These are phyloP conservation scores for Kwoniella sp. DNA, from an alignment of 768 basidiomycete species.

Conservation along the genomic window DNA sequence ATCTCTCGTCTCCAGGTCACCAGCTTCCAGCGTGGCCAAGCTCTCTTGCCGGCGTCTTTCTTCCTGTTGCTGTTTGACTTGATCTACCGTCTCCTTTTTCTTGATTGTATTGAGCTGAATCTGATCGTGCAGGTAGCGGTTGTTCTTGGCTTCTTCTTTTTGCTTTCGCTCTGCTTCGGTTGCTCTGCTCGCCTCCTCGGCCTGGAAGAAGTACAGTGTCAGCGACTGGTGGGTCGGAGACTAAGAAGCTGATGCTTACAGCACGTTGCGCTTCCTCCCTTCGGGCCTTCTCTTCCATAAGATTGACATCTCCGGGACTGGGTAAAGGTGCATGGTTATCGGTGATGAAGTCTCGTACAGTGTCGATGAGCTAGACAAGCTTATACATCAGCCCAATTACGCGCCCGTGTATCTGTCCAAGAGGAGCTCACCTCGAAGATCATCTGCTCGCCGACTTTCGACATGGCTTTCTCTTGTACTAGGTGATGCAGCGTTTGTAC, in stretches of 20 bases:
- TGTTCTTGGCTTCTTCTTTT: constrained; percentile 36
- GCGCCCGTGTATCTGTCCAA: not conserved
- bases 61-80: constrained; percentile 33
- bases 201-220: constrained; percentile 22
- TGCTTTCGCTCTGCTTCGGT: constrained; percentile 28
- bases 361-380: constrained; percentile 32
- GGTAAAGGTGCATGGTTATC: constrained; percentile 50
- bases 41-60: constrained; percentile 30
- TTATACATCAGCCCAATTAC: not conserved
- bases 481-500: constrained; percentile 36
- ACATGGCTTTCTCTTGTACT: constrained; percentile 40
- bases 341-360: constrained; percentile 42
- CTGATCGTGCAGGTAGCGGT: constrained; percentile 37
- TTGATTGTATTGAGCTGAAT: constrained; percentile 41
- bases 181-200: constrained; percentile 31
- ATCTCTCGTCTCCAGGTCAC: constrained; percentile 40
- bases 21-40: constrained; percentile 36
- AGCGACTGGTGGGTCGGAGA: constrained; percentile 3
- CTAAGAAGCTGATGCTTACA: constrained; percentile 21
- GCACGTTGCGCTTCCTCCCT: constrained; percentile 48
- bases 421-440: constrained; percentile 45
- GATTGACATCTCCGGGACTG: constrained; percentile 35
- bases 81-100: constrained; percentile 32
- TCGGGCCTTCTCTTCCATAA: constrained; percentile 53
- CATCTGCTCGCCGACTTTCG: constrained; percentile 40